Base-by-base conservation (phyloP, 768 basidiomycete species). In the Xerocomellus chrysenteron region DNA sequence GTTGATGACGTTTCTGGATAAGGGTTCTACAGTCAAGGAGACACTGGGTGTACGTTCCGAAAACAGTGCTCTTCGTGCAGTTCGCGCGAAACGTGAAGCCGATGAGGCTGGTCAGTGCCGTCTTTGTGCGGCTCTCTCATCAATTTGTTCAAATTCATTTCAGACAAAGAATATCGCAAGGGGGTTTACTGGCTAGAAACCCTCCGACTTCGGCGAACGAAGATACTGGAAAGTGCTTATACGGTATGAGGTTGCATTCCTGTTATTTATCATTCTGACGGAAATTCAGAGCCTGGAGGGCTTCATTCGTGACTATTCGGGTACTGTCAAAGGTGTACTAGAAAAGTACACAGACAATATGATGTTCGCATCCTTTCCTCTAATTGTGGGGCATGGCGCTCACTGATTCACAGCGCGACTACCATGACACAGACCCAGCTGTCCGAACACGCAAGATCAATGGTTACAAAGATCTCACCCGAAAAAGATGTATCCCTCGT, bases 121-220 rank as follows among this genome's bases (percentile, higher is more conserved):
- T 47, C n/a, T 41, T 17, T 47, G 16, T 5, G 12, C 35, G 9
- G 26, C 51, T 51, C 9, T 33, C 19, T 24, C 14, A 16, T 47
- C 49, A n/a, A 13, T 24, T 33, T 37, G 50, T 35, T 62, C 43
- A 62, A 43, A 49, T 42, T 33, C 9, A 2, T 40, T 54, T 43
- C 63, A 91, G 94, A 97, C 70, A 91, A 87, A 69, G 93, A 95
- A 56, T 97, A 97, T 66, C 79, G 94, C 28, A 90, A 88, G 61
- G 92, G 85, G 35, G 86, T 97, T 24, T 88, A 96, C 71, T 91
- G 92, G 87, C 75, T 94, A n/a, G 94, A 97, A 75, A 94, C 94
- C 0, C 78, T 96, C 37, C 78, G 94, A 36, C 77, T 96, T 37
- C 82, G 88, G 39, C 80, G 90, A 57, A 85, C 86, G 7, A 96